These are phyloP conservation scores for Annulohypoxylon stygium DNA, from an alignment of 495 filamentous ascomycete species.

Conservation along the genomic window DNA sequence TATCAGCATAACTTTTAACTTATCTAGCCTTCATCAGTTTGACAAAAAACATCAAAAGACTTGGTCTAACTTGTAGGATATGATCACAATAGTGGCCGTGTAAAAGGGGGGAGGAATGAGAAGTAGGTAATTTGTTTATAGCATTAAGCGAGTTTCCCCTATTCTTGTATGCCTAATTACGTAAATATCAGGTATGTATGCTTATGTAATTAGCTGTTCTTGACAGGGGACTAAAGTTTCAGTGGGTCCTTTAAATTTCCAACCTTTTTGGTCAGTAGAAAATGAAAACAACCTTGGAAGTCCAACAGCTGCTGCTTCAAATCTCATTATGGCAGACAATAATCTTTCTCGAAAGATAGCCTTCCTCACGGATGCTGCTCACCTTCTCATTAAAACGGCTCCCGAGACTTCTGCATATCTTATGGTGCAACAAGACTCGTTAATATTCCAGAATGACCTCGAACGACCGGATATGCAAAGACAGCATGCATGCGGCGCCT, in stretches of 20 bases:
- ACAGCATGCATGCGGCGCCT: conserved; percentile 63
- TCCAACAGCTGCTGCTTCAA: background rate
- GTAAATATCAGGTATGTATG: background rate
- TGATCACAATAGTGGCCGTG: no score
- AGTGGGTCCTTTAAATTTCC: conserved; percentile 31
- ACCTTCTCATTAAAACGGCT: conserved; percentile 60
- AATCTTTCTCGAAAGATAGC: conserved; percentile 50
- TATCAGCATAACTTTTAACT: no score
- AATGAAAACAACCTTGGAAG: background rate
- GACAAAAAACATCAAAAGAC: no score
- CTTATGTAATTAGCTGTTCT: background rate
- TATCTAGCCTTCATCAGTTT: no score
- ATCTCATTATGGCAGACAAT: conserved; percentile 48
- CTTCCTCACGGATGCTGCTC: conserved; percentile 65
- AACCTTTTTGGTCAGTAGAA: conserved; percentile 9
- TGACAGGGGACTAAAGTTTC: background rate
- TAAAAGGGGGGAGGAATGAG: no score
- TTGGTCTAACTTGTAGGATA: no score
- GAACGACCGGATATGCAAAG: conserved; percentile 57
- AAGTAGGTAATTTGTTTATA: background rate
- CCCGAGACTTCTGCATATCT: conserved; percentile 65
- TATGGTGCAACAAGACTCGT: conserved; percentile 58
- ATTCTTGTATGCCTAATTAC: background rate
- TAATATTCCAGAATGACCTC: conserved; percentile 60
- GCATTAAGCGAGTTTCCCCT: background rate